Percentiles rank a stretch among this genome's conserved stretches.
Evolutionary conservation across 805 yeast species (phyloP).

Genomic region (Ogataea philodendri): DNA sequence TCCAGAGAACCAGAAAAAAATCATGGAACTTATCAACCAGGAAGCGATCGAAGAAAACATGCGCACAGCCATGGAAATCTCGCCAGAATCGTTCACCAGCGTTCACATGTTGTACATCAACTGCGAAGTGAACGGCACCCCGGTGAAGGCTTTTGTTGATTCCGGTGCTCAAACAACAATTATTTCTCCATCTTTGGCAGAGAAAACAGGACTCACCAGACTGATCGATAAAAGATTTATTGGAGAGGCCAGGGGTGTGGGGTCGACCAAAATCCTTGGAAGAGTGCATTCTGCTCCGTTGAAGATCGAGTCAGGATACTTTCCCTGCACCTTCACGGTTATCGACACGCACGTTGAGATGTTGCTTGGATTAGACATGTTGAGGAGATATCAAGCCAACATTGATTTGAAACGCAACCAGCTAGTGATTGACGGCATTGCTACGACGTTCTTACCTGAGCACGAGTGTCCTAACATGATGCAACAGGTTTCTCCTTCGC

Average conservation of each 20-base stretch:
- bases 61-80: constrained; percentile 74
- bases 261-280: constrained; percentile 74
- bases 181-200: constrained; percentile 75
- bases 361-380: constrained; percentile 86
- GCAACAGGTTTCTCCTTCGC: constrained; percentile 17
- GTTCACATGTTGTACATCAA: constrained; percentile 83
- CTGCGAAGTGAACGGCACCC: constrained; percentile 73
- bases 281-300: constrained; percentile 86
- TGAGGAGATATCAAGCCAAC: constrained; percentile 80
- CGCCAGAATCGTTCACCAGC: constrained; percentile 85
- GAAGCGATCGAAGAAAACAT: constrained; percentile 78
- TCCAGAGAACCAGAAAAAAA: constrained; percentile 63
- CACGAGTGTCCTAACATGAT: constrained; percentile 55
- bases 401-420: constrained; percentile 69
- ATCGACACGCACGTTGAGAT: constrained; percentile 72
- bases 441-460: constrained; percentile 71
- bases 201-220: constrained; percentile 63
- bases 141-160: constrained; percentile 91
- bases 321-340: constrained; percentile 69
- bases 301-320: constrained; percentile 61
- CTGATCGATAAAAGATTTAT: constrained; percentile 75
- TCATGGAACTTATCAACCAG: constrained; percentile 65
- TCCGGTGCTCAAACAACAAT: constrained; percentile 94
- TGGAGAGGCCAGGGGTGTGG: constrained; percentile 91
- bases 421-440: constrained; percentile 68